Conservation (phyloP, 345 rosid genomes). For the Eucalyptus melliodora region DNA sequence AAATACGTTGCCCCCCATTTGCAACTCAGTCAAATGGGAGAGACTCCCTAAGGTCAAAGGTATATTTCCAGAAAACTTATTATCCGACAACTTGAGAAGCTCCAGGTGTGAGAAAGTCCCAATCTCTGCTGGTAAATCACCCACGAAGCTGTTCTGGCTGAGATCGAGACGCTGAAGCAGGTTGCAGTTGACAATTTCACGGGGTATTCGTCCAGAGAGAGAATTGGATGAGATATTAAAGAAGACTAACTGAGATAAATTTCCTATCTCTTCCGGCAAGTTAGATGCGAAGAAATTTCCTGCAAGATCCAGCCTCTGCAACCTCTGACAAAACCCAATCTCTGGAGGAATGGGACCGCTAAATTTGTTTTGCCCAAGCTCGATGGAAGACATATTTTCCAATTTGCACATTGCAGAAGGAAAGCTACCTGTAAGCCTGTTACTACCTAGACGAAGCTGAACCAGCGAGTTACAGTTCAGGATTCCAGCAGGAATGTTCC, state of each 20-base stretch:
- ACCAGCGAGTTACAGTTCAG: constrained; percentile 40
- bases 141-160: constrained; percentile 51
- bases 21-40: constrained; percentile 68
- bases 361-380: constrained; percentile 66
- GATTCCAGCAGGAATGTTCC: constrained; percentile 54
- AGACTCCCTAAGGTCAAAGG: constrained; percentile 65
- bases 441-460: constrained; percentile 63
- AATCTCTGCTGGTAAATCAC: constrained; percentile 55
- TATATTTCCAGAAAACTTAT: constrained; percentile 59
- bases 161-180: constrained; percentile 93
- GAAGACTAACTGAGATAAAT: constrained; percentile 63
- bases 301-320: constrained; percentile 75
- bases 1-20: constrained; percentile 88
- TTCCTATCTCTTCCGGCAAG: constrained; percentile 69
- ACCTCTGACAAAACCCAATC: constrained; percentile 50
- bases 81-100: constrained; percentile 79
- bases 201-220: constrained; percentile 55
- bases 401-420: constrained; percentile 72
- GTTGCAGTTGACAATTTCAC: constrained; percentile 55
- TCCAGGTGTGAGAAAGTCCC: constrained; percentile 75
- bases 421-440: constrained; percentile 65
- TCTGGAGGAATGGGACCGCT: constrained; percentile 64
- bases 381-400: constrained; percentile 63
- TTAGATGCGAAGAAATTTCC: constrained; percentile 47
- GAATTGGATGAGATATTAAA: constrained; percentile 75